Evolutionary conservation across 352 stramenopile species (phyloP).

Genomic region (Phytophthora palmivora): DNA sequence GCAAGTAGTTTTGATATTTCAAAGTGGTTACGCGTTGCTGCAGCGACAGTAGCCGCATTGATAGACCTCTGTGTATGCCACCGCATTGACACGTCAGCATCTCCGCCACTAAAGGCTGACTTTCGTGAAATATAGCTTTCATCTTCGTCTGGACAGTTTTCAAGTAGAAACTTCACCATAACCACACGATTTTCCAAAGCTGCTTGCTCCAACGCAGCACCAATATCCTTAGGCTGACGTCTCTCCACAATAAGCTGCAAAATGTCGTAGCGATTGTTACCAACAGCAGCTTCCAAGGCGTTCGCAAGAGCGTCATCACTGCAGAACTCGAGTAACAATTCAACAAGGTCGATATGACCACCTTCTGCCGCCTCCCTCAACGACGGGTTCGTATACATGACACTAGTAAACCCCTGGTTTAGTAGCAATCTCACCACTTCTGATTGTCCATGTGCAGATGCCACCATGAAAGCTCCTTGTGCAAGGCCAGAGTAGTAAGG

Average conservation of each 20-base stretch:
- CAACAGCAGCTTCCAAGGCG: constrained; percentile 6
- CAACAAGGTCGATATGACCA: constrained; percentile 9
- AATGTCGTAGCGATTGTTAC: constrained; percentile 13
- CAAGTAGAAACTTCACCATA: constrained; percentile 16
- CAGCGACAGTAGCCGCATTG: constrained; percentile 10
- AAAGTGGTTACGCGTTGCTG: constrained; percentile 5
- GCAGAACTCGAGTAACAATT: constrained; percentile 20
- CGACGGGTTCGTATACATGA: constrained; percentile 20
- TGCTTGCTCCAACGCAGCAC: constrained; percentile 15
- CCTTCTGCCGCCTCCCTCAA: constrained; percentile 16
- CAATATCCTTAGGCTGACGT: constrained; percentile 18
- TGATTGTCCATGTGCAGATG: constrained; percentile 9
- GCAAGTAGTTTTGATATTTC: constrained; percentile 10
- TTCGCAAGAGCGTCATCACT: constrained; percentile 15
- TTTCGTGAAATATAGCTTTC: constrained; percentile 13
- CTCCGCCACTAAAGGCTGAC: neutral
- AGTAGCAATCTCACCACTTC: constrained; percentile 16
- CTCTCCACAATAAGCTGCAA: constrained; percentile 20
- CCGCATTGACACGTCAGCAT: constrained; percentile 2
- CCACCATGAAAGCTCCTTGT: constrained; percentile 23
- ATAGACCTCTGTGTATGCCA: constrained; percentile 21
- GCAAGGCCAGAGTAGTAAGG: constrained; percentile 25
- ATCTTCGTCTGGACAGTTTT: constrained; percentile 19
- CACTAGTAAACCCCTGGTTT: constrained; percentile 11
- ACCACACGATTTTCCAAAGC: constrained; percentile 6